Base-by-base conservation (phyloP, 1,284 basidiomycete species). In the Ceratobasidium papillatum region DNA sequence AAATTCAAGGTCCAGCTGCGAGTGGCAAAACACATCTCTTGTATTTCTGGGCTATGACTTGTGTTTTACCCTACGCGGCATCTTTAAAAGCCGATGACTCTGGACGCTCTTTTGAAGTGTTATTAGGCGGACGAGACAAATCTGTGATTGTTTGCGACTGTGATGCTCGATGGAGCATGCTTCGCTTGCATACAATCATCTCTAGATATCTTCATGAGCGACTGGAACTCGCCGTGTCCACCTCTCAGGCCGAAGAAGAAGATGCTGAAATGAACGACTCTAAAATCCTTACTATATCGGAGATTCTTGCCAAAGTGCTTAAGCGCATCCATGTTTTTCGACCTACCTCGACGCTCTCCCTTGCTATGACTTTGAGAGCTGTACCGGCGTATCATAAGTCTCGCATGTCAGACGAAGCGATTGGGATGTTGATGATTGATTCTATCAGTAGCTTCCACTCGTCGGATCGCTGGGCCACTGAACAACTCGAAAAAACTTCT, bases 401-500 rank as follows among this genome's bases (percentile, higher is more conserved):
- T 25, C 81, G 84, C 69, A 84, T 90, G 75, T 82, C 86, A 36
- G 80, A 86, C 62, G 80, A 83, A 56, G 88, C 88, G 76, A 85
- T 93, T 22, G 89, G 87, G 14, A 79, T 93, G 66, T 80, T 93
- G 32, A 88, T 87, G 17, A 83, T 95, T 51, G 93, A 95, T 81
- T 91, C 91, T 7, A 82, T 94, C 74, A 91, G 90, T 80, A 80
- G 91, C 0, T 93, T 91, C 80, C 88, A 91, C 81, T 94, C 93
- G 92, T 78, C 85, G 9, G 92, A 95, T 80, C 88, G 91, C 47
- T 90, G 89, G 80, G 83, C 84, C 49, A 80, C 83, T 41, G 92
- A 94, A 80, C 88, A 89, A 59, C 58, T 74, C n/a, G 66, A 69
- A 17, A 43, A 49, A 14, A 11, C 38, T 14, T 32, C 52, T 17